These are phyloP conservation scores for Fusarium sp. DNA, from an alignment of 2,329 filamentous ascomycete species.

Conservation along the genomic window DNA sequence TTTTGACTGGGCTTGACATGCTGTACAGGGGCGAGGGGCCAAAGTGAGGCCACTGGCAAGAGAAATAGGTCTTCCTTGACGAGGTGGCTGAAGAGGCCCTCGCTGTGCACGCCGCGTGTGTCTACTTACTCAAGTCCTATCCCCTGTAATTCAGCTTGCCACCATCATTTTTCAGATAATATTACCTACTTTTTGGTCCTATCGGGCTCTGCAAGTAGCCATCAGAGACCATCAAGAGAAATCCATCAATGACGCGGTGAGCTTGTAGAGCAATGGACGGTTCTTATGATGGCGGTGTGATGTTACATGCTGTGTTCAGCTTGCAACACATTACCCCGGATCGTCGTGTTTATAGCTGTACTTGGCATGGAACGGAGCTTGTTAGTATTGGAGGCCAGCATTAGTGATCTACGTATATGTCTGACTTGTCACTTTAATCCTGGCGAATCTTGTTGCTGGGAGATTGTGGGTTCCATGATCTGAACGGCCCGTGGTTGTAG, in stretches of 20 bases:
- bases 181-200: not conserved
- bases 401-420: too few relatives aligned
- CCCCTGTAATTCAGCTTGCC: conserved; percentile 5
- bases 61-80: conserved; percentile 17
- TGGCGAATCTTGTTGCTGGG: too few relatives aligned
- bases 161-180: not conserved
- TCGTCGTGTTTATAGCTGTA: not conserved
- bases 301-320: not conserved
- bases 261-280: not conserved
- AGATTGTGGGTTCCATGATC: conserved; percentile 6
- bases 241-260: not conserved
- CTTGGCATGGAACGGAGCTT: too few relatives aligned
- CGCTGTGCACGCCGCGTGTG: not conserved
- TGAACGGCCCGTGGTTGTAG: too few relatives aligned
- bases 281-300: too few relatives aligned
- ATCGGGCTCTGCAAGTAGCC: not conserved
- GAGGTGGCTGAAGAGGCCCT: conserved; percentile 26
- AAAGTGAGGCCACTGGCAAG: not conserved
- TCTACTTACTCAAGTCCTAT: not conserved
- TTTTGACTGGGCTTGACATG: not conserved
- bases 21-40: not conserved
- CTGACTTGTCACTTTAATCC: too few relatives aligned
- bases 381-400: too few relatives aligned
- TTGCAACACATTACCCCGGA: not conserved
- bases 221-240: not conserved